Evolutionary conservation across 805 yeast species (phyloP), one percentile per base, ranked within the genome.

Genomic region (Ogataea methanolica): DNA sequence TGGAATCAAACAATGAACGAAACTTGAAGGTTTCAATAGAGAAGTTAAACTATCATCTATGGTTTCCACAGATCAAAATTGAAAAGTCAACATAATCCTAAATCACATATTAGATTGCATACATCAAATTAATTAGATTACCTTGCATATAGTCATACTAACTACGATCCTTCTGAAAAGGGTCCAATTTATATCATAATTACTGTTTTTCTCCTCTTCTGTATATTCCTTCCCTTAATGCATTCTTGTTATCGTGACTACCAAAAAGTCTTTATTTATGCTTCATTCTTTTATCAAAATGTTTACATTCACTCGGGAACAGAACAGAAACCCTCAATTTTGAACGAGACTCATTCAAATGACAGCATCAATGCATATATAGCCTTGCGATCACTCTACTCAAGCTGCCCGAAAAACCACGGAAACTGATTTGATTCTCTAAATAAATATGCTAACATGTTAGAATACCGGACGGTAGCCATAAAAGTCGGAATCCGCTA

Each of bases 401-500:
- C 12, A 26, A 26, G 11, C 12, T 9, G 29, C 31, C 12, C 12
- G 12, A 26, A 7, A 9, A 26, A 6, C 31, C 9, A 9, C 9
- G 11, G 9, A 26, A 9, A 9, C 3, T 26, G 1, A 9, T 26
- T 26, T 26, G 31, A 26, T 26, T 11, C 11, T 9, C 4, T 11
- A 26, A 26, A 6, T 26, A 6, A 26, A 26, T 26, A 26, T 26
- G 23, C 23, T 21, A 34, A 37, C 53, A 53, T 49, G 57, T 64
- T 60, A 68, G 72, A 66, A 66, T 63, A 69, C 74, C 74, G 78
- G 78, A 72, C 77, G 78, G 77, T 74, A 69, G 79, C 78, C 72
- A 62, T 65, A 63, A 69, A 70, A 69, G 74, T 67, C 65, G 75
- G 76, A 70, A 74, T 72, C 76, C 78, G 75, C 77, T 72, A 73